Evolutionary conservation across 2,329 filamentous ascomycete species (phyloP), one percentile per base, ranked within the genome.

Genomic region (Trichophaea hybrida): DNA sequence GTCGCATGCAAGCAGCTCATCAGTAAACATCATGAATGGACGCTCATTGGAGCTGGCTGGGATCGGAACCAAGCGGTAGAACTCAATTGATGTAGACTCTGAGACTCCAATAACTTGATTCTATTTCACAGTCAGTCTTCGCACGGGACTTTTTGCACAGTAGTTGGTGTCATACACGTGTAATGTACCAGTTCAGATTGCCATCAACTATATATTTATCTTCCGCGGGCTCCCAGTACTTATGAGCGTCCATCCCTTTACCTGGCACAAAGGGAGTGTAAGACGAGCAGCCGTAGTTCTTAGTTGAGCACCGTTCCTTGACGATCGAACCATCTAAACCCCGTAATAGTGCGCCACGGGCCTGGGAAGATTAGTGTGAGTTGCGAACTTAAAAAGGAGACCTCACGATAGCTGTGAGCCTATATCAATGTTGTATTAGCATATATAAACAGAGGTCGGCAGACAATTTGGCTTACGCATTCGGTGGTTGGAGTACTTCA

Each of bases 271-370:
- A 57, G 1, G 5, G 32, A 12, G 3, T 43, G 33, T 1, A 34
- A 2, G 7, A 37, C n/a, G 15, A 1, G 5, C 85, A 89, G 24
- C 86, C 86, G 69, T 91, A 90, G 70, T 87, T 82, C 78, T 83
- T 86, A 64, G 86, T 78, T 51, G 84, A 82, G 70, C 85, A 82
- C 53, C 86, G 76, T 61, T 81, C 86, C 59, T 88, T 80, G 5
- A 90, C 86, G 79, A 89, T 86, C 69, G 82, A 88, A 15, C 85
- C 85, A 70, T 90, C 85, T 13, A 90, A 71, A 0, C 86, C 86
- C 53, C 85, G 76, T 56, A 90, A 72, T 6, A 89, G 86, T 0
- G 86, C 86, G 5, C 86, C 86, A 13, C 57, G 58, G 8, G 56
- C 63, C 63, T 24, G 57, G 57, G 59, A 55, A 62, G 7, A 59